Evolutionary conservation across 306 rosid genomes (phyloP).

Genomic region (Luffa acutangula): DNA sequence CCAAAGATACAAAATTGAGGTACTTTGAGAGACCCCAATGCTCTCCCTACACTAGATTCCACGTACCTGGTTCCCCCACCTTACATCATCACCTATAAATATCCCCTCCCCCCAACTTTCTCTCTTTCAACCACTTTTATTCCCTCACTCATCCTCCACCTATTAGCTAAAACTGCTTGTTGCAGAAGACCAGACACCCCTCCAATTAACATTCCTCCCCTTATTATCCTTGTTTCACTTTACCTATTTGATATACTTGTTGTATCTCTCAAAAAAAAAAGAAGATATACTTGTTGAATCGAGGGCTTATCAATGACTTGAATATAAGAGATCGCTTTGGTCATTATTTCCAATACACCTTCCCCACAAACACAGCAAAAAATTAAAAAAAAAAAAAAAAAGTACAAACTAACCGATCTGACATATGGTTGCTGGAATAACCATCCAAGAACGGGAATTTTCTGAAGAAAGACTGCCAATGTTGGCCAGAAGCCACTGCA

Average conservation of each 20-base stretch:
- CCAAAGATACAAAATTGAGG: neutral
- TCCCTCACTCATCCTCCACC: neutral
- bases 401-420: constrained; percentile 41
- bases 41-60: neutral
- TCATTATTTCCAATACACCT: neutral
- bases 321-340: neutral
- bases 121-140: neutral
- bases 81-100: neutral
- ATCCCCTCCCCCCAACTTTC: neutral
- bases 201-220: neutral
- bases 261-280: neutral
- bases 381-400: neutral
- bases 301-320: neutral
- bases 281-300: neutral
- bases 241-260: neutral
- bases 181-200: neutral
- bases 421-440: constrained; percentile 74
- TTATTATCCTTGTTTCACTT: neutral
- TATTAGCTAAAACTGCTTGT: neutral
- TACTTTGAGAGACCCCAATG: neutral
- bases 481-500: constrained; percentile 99
- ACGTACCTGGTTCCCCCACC: neutral
- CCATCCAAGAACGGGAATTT: constrained; percentile 93
- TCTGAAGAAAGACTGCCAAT: constrained; percentile 83
- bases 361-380: neutral